Percentiles rank a stretch among this genome's conserved stretches.
These are phyloP conservation scores for Aspergillus sp. DNA, from an alignment of 2,329 filamentous ascomycete genomes.

Conservation along the genomic window DNA sequence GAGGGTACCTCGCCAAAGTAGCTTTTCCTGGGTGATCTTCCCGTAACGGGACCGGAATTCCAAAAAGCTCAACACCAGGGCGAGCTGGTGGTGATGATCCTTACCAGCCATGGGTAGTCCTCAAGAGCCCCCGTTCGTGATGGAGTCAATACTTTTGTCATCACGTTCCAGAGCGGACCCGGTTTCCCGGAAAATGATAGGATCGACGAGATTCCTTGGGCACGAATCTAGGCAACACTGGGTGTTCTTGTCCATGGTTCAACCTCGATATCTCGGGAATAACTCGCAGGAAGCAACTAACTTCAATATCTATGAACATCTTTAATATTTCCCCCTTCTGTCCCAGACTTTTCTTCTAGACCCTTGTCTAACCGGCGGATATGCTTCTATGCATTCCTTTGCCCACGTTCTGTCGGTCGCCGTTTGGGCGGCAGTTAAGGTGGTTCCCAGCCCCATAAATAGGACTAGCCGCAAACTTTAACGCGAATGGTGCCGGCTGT, in stretches of 20 bases:
- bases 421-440: neutral
- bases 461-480: conserved; percentile 1
- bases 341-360: neutral
- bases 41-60: neutral
- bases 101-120: neutral
- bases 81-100: neutral
- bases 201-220: conserved; percentile 1
- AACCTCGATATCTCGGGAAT: neutral
- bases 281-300: neutral
- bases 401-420: neutral
- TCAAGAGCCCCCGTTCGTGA: neutral
- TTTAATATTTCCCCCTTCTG: neutral
- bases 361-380: neutral
- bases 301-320: neutral
- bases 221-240: neutral
- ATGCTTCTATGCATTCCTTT: neutral
- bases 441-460: neutral
- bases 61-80: neutral
- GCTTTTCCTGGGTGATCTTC: neutral
- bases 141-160: neutral
- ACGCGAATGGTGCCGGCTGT: neutral
- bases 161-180: neutral
- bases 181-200: neutral
- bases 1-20: neutral
- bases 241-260: neutral